Conservation (phyloP, 306 rosid species). For the Citrullus mucosospermus region DNA sequence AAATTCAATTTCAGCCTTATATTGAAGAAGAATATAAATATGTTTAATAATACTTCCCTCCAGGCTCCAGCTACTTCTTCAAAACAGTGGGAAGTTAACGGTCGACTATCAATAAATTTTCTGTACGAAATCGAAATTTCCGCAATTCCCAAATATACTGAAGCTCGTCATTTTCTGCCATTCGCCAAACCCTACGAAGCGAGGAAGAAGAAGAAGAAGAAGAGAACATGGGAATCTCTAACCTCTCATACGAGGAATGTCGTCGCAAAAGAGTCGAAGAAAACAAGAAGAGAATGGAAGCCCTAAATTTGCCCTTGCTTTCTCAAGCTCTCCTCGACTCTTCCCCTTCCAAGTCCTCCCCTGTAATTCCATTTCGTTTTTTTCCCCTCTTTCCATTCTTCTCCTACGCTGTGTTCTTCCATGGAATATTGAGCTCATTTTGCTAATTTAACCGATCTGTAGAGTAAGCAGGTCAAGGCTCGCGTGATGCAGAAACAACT, state of each 20-base stretch:
- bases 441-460: neutral
- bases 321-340: conserved; percentile 40
- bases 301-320: conserved; percentile 49
- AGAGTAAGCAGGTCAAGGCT: conserved; percentile 39
- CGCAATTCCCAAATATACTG: neutral
- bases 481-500: conserved; percentile 25
- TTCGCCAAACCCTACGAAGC: neutral
- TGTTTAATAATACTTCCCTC: neutral
- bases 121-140: neutral
- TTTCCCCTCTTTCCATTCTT: neutral
- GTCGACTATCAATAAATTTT: conserved; percentile 14
- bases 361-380: neutral
- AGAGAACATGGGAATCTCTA: conserved; percentile 18
- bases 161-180: neutral
- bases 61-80: neutral
- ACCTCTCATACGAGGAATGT: conserved; percentile 11
- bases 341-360: conserved; percentile 26
- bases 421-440: neutral
- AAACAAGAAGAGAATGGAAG: conserved; percentile 63
- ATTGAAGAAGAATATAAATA: too few species aligned
- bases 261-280: conserved; percentile 62
- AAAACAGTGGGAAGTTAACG: conserved; percentile 29
- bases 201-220: neutral
- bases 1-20: too few species aligned
- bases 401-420: neutral